Evolutionary conservation across 768 basidiomycete genomes (phyloP).

Genomic region (Auricularia cornea): DNA sequence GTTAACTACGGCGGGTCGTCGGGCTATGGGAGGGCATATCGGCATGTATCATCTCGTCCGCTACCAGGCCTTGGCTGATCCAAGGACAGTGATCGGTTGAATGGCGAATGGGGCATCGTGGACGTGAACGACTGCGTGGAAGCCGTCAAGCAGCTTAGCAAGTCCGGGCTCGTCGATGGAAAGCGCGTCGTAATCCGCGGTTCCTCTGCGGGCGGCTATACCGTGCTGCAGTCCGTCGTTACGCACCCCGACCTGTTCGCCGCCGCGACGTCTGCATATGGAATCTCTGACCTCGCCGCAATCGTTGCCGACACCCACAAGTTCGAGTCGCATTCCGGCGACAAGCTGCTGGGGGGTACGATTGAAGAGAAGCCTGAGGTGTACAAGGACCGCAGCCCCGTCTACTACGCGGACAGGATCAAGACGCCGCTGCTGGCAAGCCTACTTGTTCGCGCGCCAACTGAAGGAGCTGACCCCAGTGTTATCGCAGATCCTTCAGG

Average conservation of each 20-base stretch:
- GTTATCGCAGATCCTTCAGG: constrained; percentile 71
- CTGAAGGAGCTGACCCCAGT: too few species aligned
- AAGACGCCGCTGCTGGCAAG: constrained; percentile 54
- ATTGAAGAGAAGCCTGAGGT: constrained; percentile 44
- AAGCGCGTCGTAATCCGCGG: constrained; percentile 63
- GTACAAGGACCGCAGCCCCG: constrained; percentile 52
- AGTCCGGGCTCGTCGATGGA: constrained; percentile 48
- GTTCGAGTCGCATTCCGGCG: constrained; percentile 52
- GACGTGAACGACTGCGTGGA: constrained; percentile 60
- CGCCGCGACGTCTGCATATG: constrained; percentile 57
- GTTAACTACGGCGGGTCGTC: constrained; percentile 74
- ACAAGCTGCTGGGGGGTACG: constrained; percentile 57
- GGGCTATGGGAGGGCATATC: constrained; percentile 64
- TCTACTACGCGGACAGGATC: constrained; percentile 55
- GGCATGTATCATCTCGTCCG: constrained; percentile 23
- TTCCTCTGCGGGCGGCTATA: constrained; percentile 66
- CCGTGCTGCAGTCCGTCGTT: constrained; percentile 43
- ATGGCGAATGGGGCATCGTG: constrained; percentile 62
- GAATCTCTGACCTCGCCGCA: constrained; percentile 53
- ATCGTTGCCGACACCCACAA: constrained; percentile 64
- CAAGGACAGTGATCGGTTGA: constrained; percentile 38
- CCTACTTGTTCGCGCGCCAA: not conserved
- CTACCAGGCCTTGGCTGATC: not conserved
- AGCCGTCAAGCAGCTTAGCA: constrained; percentile 29
- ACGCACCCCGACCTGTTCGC: constrained; percentile 42